Conservation (phyloP, 495 filamentous ascomycete species). For the Penicillium lagena region DNA sequence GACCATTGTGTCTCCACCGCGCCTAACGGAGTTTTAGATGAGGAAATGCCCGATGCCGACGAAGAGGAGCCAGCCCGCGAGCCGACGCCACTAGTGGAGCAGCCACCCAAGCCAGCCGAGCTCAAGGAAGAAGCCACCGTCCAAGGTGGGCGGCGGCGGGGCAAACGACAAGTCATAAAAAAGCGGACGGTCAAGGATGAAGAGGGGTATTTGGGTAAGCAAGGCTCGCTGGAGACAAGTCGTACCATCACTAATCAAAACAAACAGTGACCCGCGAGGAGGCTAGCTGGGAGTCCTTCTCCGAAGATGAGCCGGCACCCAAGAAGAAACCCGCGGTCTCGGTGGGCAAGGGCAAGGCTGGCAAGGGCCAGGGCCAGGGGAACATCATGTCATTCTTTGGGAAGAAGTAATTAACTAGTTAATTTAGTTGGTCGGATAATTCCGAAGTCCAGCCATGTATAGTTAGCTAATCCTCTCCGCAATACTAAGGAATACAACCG, state of each 20-base stretch:
- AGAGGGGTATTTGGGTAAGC: slow-evolving; percentile 85
- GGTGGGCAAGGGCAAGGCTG: slow-evolving; percentile 53
- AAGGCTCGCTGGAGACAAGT: neutral
- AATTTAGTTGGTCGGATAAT: no score
- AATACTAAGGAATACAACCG: slow-evolving; percentile 8
- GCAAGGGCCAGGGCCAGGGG: slow-evolving; percentile 60
- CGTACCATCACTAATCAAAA: slow-evolving; percentile 13
- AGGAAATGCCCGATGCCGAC: slow-evolving; percentile 43
- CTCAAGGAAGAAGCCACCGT: slow-evolving; percentile 40
- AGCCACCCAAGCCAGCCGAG: slow-evolving; percentile 29
- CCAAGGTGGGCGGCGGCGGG: slow-evolving; percentile 64
- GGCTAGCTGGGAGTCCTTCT: slow-evolving; percentile 89
- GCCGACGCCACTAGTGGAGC: slow-evolving; percentile 37
- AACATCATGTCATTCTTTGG: slow-evolving; percentile 93
- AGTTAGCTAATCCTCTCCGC: no score
- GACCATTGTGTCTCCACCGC: no score
- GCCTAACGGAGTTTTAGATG: slow-evolving; percentile 15
- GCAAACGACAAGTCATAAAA: slow-evolving; percentile 76
- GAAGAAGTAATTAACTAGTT: slow-evolving; percentile 60
- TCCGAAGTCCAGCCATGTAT: no score
- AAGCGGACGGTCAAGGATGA: slow-evolving; percentile 89
- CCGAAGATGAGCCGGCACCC: slow-evolving; percentile 74
- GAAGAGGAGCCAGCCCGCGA: slow-evolving; percentile 41
- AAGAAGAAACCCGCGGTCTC: slow-evolving; percentile 53
- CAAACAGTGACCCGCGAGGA: slow-evolving; percentile 82